Percentiles rank a stretch among this genome's conserved stretches.
Evolutionary conservation across 306 rosid species (phyloP).

Genomic region (Luffa aegyptiaca): DNA sequence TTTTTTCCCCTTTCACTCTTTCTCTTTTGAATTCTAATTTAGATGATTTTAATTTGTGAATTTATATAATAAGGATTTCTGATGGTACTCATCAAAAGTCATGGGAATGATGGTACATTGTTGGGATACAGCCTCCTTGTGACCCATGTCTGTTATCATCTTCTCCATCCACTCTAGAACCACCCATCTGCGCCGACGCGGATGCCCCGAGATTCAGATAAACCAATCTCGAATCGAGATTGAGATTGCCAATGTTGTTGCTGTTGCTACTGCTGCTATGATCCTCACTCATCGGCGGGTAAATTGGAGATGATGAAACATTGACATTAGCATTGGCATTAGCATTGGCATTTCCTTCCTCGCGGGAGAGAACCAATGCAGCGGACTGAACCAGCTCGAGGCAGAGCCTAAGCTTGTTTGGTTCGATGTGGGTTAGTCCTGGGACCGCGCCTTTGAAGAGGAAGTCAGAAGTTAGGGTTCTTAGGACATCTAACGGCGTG

Average conservation of each 20-base stretch:
- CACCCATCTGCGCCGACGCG: conserved; percentile 41
- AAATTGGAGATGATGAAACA: conserved; percentile 40
- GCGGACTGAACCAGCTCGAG: conserved; percentile 96
- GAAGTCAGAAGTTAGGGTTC: conserved; percentile 99
- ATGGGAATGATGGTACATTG: conserved; percentile 53
- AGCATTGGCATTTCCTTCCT: conserved; percentile 43
- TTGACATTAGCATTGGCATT: conserved; percentile 15
- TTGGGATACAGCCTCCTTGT: conserved; percentile 37
- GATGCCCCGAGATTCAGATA: conserved; percentile 79
- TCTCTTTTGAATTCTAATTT: not conserved
- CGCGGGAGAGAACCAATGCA: conserved; percentile 82
- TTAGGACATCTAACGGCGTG: conserved; percentile 67
- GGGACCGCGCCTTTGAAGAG: conserved; percentile 99
- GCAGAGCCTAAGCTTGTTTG: conserved; percentile 82
- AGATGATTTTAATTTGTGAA: not conserved
- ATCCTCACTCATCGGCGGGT: conserved; percentile 48
- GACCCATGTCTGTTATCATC: conserved; percentile 36
- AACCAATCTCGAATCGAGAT: conserved; percentile 76
- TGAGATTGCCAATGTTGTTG: conserved; percentile 60
- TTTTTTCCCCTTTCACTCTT: not conserved
- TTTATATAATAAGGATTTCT: not conserved
- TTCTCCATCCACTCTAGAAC: conserved; percentile 39
- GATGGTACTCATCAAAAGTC: conserved; percentile 33
- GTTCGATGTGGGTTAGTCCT: conserved; percentile 80
- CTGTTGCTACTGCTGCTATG: conserved; percentile 34